Base-by-base conservation (phyloP, 768 basidiomycete genomes). In the Collybia sp. region DNA sequence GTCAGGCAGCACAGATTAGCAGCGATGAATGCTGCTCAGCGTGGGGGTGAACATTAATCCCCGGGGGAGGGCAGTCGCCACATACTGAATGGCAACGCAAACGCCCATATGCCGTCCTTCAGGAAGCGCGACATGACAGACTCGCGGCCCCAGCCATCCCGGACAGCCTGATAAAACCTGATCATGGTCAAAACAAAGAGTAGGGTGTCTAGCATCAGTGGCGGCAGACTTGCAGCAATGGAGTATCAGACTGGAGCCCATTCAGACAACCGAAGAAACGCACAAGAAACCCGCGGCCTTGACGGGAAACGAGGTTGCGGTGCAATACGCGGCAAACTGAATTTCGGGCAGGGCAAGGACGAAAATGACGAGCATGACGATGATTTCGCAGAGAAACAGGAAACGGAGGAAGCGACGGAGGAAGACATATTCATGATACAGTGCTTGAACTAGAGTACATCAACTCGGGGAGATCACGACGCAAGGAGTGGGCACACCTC, bases 21-120 rank as follows among this genome's bases (percentile, higher is more conserved):
- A 6, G 42, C 43, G 11, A 57, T 46, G 40, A 45, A 52, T 13
- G 50, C 58, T 59, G 34, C 2, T 20, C 36, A 32, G 31, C 3
- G 6, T 17, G 40, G 31, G 44, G 20, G 30, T 20, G 17, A 11
- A n/a, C 11, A 6, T 8, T 10, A 10, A n/a, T n/a, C n/a, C 11
- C 18, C 6, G 10, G 30, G 15, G 12, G 30, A 35, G 35, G n/a
- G 13, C 31, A 2, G n/a, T 17, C 11, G 34, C n/a, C 13, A 47
- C 56, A 31, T 31, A 58, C 58, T 19, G 31, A 58, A 60, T 15
- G 58, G 58, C 9, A 58, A 43, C 2, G 49, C 54, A 50, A 60
- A 61, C 6, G 55, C 57, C 58, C 57, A 61, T 35, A 57, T 57
- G 6, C 58, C 58, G 45, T 61, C 56, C 46, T 46, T 51, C 49